Base-by-base conservation (phyloP, 768 basidiomycete genomes). In the Leccinum variicolor region DNA sequence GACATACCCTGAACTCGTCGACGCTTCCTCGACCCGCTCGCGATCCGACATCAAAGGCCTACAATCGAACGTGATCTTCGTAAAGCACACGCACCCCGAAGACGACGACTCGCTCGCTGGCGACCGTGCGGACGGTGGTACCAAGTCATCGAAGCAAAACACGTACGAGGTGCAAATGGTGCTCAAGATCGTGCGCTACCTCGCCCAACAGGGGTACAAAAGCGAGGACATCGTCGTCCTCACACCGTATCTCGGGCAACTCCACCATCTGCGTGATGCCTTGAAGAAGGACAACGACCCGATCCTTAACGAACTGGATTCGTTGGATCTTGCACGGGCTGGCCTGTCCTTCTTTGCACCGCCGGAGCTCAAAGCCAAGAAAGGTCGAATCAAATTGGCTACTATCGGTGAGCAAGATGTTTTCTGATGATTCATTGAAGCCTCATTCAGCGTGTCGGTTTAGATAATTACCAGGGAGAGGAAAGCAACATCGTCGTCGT, bases 401-500 rank as follows among this genome's bases (percentile, higher is more conserved):
- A 89, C 87, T 0, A 87, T 89, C 10, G 87, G 87, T 86, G 56
- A 25, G 75, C 1, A 17, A 43, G 3, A 41, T 11, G 1, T 2
- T 13, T 29, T 6, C 47, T 5, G 23, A 10, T 36, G n/a, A 3
- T 11, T 15, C 33, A n/a, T n/a, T n/a, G n/a, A 17, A 10, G 19
- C 10, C 0, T 6, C 3, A 6, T 45, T 19, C 15, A 26, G 39
- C n/a, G 9, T 13, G 4, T 3, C 13, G n/a, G 13, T 17, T 10
- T 54, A 88, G 87, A 89, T 59, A 89, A 89, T 62, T 89, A 87
- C 59, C 87, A 89, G 62, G 87, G 87, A 10, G 87, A 89, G 62
- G 87, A 89, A 65, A 83, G 84, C 53, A 79, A 88, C 25, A 83
- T 90, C 51, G 85, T 89, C 21, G 72, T 89, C 25, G 75, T 77